Percentiles rank a stretch among this genome's conserved stretches.
These are phyloP conservation scores for Fistulinella cinereoalba DNA, from an alignment of 1,284 basidiomycete genomes.

Conservation along the genomic window DNA sequence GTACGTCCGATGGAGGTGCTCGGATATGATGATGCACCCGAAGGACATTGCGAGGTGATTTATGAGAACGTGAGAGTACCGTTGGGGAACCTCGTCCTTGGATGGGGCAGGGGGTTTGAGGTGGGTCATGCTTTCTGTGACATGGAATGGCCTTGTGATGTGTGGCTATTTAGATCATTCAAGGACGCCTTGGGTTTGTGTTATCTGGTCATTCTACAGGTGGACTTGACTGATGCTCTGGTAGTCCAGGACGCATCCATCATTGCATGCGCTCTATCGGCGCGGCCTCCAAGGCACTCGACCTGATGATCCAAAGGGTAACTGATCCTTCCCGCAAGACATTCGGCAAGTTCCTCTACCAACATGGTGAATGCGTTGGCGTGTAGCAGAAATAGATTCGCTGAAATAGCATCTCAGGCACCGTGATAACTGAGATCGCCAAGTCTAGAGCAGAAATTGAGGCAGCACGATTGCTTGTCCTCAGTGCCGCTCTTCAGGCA, in stretches of 20 bases:
- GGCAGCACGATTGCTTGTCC: conserved; percentile 79
- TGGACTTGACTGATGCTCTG: conserved; percentile 5
- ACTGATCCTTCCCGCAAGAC: conserved; percentile 90
- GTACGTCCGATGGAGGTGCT: conserved; percentile 91
- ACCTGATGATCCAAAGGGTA: conserved; percentile 88
- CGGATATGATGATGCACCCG: conserved; percentile 93
- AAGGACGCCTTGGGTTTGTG: conserved; percentile 88
- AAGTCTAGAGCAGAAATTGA: conserved; percentile 93
- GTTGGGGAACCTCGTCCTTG: conserved; percentile 78
- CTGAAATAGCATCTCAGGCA: conserved; percentile 48
- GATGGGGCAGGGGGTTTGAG: conserved; percentile 94
- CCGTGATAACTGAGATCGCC: conserved; percentile 88
- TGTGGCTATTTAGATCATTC: conserved; percentile 69
- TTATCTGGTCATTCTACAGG: not conserved
- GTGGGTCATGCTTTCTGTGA: conserved; percentile 33
- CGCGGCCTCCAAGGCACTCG: conserved; percentile 80
- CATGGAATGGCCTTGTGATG: not conserved
- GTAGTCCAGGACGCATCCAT: conserved; percentile 90
- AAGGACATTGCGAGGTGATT: conserved; percentile 93
- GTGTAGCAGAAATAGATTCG: not conserved
- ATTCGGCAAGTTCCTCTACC: conserved; percentile 88
- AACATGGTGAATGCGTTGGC: conserved; percentile 67
- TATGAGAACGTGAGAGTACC: conserved; percentile 95
- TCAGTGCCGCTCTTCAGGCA: conserved; percentile 89
- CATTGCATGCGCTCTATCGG: conserved; percentile 99